Percentiles rank a stretch among this genome's conserved stretches.
These are phyloP conservation scores for Hammondia hammondi DNA, from an alignment of 169 alveolate species.

Conservation along the genomic window DNA sequence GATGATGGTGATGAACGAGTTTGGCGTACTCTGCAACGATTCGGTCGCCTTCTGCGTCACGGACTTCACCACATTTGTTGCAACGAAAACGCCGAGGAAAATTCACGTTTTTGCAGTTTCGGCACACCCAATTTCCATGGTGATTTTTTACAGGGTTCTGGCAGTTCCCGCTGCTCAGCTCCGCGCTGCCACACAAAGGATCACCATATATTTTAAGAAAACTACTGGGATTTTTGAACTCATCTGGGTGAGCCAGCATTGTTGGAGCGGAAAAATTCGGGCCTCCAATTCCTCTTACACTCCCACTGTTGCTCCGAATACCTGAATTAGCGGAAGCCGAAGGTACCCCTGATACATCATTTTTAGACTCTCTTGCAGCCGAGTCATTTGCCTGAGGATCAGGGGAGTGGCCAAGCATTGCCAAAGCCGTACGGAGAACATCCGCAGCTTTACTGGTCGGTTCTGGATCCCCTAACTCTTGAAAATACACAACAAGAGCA, in stretches of 20 bases:
- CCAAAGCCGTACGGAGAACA: conserved; percentile 56
- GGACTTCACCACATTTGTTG: conserved; percentile 75
- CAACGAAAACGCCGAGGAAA: conserved; percentile 82
- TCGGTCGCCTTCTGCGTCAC: conserved; percentile 78
- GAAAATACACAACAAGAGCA: neutral
- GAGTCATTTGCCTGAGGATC: neutral
- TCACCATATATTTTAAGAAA: conserved; percentile 83
- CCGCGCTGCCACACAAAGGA: conserved; percentile 71
- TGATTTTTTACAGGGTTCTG: conserved; percentile 49
- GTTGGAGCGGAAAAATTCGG: conserved; percentile 60
- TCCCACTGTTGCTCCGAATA: conserved; percentile 27
- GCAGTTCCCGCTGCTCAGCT: conserved; percentile 6
- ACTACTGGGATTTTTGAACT: conserved; percentile 77
- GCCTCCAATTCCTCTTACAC: conserved; percentile 9
- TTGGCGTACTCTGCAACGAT: conserved; percentile 80
- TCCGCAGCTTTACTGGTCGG: conserved; percentile 46
- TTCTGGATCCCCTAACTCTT: conserved; percentile 4
- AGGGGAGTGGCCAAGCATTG: conserved; percentile 8
- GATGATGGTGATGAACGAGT: conserved; percentile 75
- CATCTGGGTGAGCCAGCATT: conserved; percentile 76
- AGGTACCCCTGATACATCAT: neutral
- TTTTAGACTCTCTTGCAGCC: neutral
- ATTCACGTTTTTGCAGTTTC: conserved; percentile 78
- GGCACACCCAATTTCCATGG: conserved; percentile 84
- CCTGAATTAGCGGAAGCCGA: conserved; percentile 13